These are phyloP conservation scores for Epithemia pelagica DNA, from an alignment of 108 stramenopile species.

Conservation along the genomic window DNA sequence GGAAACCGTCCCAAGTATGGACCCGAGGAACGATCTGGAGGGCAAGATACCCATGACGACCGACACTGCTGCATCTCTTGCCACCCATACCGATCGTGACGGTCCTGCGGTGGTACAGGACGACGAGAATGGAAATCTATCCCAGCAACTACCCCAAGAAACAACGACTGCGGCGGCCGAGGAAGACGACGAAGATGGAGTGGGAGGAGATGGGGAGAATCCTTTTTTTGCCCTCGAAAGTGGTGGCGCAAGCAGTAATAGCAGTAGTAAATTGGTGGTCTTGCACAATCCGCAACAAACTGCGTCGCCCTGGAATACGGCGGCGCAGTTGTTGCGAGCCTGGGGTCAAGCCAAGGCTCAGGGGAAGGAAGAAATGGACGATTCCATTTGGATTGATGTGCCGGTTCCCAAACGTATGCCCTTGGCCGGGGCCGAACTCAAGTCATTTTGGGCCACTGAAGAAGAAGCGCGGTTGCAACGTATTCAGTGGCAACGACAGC, in stretches of 20 bases:
- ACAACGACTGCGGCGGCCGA: constrained; percentile 8
- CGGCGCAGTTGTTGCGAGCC: constrained; percentile 63
- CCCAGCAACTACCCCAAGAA: too few relatives aligned
- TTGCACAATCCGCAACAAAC: constrained; percentile 9
- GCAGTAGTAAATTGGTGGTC: constrained; percentile 35
- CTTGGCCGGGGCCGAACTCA: constrained; percentile 56
- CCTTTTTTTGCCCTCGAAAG: not conserved
- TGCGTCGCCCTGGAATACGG: constrained; percentile 45
- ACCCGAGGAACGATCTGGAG: not conserved
- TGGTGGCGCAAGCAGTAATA: constrained; percentile 3
- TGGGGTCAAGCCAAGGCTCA: constrained; percentile 76
- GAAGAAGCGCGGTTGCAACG: constrained; percentile 41
- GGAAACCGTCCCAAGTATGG: not conserved
- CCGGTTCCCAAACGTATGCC: constrained; percentile 57
- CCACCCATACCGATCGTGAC: not conserved
- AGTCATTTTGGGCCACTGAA: constrained; percentile 63
- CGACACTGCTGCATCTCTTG: not conserved
- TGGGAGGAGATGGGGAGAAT: constrained; percentile 13
- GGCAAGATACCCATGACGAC: not conserved
- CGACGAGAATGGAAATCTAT: not conserved
- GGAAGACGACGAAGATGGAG: constrained; percentile 26
- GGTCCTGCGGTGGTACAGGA: not conserved
- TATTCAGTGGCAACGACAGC: constrained; percentile 52
- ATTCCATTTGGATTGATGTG: constrained; percentile 67
- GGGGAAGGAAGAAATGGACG: constrained; percentile 75